Evolutionary conservation across 2,329 filamentous ascomycete species (phyloP).

Genomic region (Dothiorella sarmentorum): DNA sequence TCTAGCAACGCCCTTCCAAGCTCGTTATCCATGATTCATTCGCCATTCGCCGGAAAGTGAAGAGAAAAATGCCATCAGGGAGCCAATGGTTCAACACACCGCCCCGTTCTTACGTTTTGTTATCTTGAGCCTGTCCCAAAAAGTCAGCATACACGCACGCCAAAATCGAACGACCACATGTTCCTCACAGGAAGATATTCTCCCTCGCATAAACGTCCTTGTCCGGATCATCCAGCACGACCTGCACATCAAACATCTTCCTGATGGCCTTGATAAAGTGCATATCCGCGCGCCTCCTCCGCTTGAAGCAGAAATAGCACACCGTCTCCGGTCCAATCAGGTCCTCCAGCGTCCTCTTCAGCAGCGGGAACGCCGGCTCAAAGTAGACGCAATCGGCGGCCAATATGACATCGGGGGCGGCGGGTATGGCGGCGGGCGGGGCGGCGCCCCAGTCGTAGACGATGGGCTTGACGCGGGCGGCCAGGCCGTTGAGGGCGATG

Average conservation of each 20-base stretch:
- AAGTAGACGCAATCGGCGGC: constrained; percentile 97
- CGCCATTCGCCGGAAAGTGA: not conserved
- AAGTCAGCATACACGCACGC: not conserved
- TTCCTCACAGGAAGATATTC: constrained; percentile 47
- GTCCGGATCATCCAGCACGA: constrained; percentile 49
- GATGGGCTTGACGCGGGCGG: constrained; percentile 59
- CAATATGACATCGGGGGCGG: constrained; percentile 75
- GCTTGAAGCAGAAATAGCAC: constrained; percentile 93
- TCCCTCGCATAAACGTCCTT: constrained; percentile 44
- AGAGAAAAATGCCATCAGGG: not conserved
- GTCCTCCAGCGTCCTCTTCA: constrained; percentile 73
- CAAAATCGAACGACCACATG: not conserved
- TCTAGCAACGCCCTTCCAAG: not conserved
- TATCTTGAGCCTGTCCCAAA: not conserved
- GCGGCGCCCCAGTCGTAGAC: constrained; percentile 73
- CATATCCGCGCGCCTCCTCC: constrained; percentile 68
- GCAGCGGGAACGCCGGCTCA: constrained; percentile 87
- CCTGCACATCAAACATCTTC: constrained; percentile 48
- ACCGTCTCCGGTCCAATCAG: constrained; percentile 64
- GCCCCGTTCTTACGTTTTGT: not conserved
- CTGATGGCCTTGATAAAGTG: constrained; percentile 50
- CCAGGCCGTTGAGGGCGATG: constrained; percentile 73
- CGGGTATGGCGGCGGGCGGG: constrained; percentile 39
- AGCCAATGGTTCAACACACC: not conserved
- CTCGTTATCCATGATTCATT: not conserved